Base-by-base conservation (phyloP, 1,139 yeast genomes). In the Blastobotrys petasosporus region DNA sequence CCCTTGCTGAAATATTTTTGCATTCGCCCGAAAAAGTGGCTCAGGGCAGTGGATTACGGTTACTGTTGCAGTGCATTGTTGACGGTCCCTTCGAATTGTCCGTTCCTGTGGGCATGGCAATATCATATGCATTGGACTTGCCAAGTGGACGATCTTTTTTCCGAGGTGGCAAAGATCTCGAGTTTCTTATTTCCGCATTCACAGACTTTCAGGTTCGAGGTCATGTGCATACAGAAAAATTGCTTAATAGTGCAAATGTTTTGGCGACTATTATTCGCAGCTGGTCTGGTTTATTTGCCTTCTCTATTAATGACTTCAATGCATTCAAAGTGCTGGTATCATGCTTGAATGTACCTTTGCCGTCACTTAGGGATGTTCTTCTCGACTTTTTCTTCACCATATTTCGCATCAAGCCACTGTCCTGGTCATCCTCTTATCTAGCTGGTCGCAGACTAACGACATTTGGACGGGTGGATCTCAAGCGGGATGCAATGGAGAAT, bases 221-320 rank as follows among this genome's bases (percentile, higher is more conserved):
- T 17, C 75, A 74, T 49, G 64, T 69, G 25, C 73, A 71, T 48
- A 64, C 69, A 2, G 85, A 80, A 29, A 77, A 73, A 53, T 65
- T 86, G 30, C 83, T 82, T 49, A 76, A 75, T 52, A 69, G 80
- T n/a, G 77, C 92, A 0, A 73, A 76, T 40, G 70, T 86, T 10
- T 64, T 90, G 2, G 69, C 85, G 0, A 63, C 76, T 2, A 65
- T 86, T 28, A 65, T 92, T 43, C 83, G 85, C 51, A 75, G 80
- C 40, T 84, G 94, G 79, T 74, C 85, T 15, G 98, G 98, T 0
- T 61, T 88, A 10, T 74, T 84, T 53, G 76, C 84, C 7, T 76
- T 82, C 55, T 74, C 86, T 0, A 71, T 76, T 47, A 71, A 81
- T 54, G 65, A 77, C 49, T 83, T 79, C 55, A 71, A 71, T 45